Base-by-base conservation (phyloP, 805 yeast species). In the Limtongozyma cylindracea region DNA sequence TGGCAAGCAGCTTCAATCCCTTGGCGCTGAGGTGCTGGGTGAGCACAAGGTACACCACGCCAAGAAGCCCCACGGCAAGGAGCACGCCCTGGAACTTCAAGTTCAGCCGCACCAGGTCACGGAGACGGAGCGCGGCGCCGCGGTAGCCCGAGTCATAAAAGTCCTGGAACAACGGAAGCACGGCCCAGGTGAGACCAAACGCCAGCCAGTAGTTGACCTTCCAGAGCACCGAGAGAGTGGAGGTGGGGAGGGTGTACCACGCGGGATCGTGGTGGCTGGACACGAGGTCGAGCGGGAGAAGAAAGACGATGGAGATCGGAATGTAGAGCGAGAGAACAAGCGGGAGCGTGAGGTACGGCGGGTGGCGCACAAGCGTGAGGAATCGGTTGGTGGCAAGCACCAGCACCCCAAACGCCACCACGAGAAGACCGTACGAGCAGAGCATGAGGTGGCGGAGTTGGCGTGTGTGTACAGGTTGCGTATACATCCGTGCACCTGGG, bases 181-280 rank as follows among this genome's bases (percentile, higher is more conserved):
- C 29, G 5, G 62, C 44, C 92, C 92, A 77, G 19, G 91, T 77
- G 24, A 76, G 44, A n/a, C 53, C 35, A 33, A 76, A 77, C 1
- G 91, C 72, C 7, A 61, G 44, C 92, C 92, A 77, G 40, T 77
- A 77, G 23, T 70, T 65, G 21, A 61, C 34, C 32, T 71, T 57
- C 92, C 92, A 77, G 18, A 71, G 35, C 4, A 50, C 35, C n/a
- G 64, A 44, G 4, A 71, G 51, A 21, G 52, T 53, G 2, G 17
- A 17, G 17, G 27, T 33, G 9, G 27, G 22, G 10, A 30, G 19
- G n/a, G 12, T 20, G 30, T 69, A 53, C 31, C 63, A 41, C 10
- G 38, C 30, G 8, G 11, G 11, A 5, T 17, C 10, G 8, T 5
- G 5, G 21, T 54, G 44, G 16, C 65, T 54, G 8, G 72, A 60